Percentiles rank a stretch among this genome's conserved stretches.
phyloP scores from a whole-genome alignment of 2,329 filamentous ascomycete species.

The Fonsecaea nubica region DNA sequence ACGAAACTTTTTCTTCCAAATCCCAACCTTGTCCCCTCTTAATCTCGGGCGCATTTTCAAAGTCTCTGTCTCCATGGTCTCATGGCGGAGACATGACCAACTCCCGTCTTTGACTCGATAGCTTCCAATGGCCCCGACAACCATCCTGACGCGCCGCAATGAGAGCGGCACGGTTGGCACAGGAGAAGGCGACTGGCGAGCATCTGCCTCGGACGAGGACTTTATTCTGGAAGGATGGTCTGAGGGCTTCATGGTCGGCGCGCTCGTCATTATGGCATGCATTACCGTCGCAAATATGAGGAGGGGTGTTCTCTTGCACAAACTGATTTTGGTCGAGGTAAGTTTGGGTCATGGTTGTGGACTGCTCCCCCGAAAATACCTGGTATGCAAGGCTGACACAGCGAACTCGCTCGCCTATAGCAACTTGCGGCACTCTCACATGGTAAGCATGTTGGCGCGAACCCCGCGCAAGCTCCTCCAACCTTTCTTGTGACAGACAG shows the following conservation, averaged over 20 bases:
- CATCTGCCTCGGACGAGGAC: conserved; percentile 37
- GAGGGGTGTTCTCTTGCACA: conserved; percentile 50
- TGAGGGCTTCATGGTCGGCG: conserved; percentile 52
- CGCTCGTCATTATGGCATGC: conserved; percentile 52
- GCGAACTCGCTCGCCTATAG: conserved; percentile 12
- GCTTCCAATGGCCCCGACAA: conserved; percentile 24
- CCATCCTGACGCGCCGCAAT: conserved; percentile 18
- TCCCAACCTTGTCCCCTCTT: neutral
- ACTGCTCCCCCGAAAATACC: neutral
- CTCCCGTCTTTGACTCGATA: conserved; percentile 11
- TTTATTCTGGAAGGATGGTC: conserved; percentile 50
- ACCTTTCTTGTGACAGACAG: neutral
- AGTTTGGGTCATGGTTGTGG: conserved; percentile 7
- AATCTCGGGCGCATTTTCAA: neutral
- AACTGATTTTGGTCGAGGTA: conserved; percentile 54
- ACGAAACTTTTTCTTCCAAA: neutral
- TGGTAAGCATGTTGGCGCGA: conserved; percentile 20
- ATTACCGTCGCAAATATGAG: conserved; percentile 55
- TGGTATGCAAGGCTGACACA: conserved; percentile 22
- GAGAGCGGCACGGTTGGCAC: conserved; percentile 19
- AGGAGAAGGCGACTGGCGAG: conserved; percentile 36
- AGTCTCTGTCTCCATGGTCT: neutral
- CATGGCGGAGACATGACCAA: neutral
- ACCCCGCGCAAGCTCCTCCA: no score
- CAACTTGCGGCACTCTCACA: conserved; percentile 36